Percentiles rank a stretch among this genome's conserved stretches.
Conservation (phyloP, 2,329 filamentous ascomycete genomes). For the Aotearoamyces nothofagi region DNA sequence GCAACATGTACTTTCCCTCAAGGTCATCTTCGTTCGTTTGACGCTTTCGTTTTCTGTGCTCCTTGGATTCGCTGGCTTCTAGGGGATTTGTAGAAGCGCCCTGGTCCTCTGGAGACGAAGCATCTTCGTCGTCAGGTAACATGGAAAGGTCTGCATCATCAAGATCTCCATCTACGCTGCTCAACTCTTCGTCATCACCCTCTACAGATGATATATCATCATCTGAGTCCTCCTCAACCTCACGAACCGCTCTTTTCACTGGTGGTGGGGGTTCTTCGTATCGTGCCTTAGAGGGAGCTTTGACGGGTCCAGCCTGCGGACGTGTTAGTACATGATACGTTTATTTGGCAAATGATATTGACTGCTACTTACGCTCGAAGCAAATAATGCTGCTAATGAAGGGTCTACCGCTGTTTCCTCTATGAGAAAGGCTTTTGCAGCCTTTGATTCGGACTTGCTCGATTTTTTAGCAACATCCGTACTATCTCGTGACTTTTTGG, state of each 20-base stretch:
- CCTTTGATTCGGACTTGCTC: slow-evolving; percentile 8
- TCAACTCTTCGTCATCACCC: slow-evolving; percentile 20
- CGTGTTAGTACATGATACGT: too few species aligned
- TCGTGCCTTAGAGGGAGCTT: slow-evolving; percentile 17
- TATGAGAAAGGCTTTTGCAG: slow-evolving; percentile 17
- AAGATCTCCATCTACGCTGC: slow-evolving; percentile 20
- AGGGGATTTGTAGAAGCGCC: slow-evolving; percentile 21
- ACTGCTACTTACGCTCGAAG: slow-evolving; percentile 49
- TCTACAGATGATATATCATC: slow-evolving; percentile 24
- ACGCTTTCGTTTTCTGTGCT: slow-evolving; percentile 46
- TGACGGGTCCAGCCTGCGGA: slow-evolving; percentile 22
- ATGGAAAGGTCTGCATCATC: slow-evolving; percentile 19
- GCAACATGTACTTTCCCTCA: slow-evolving; percentile 54
- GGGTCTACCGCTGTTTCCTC: slow-evolving; percentile 46
- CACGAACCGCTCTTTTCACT: slow-evolving; percentile 12
- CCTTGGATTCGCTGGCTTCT: slow-evolving; percentile 5
- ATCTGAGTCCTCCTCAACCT: slow-evolving; percentile 17
- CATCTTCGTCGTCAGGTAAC: slow-evolving; percentile 15
- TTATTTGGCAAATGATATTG: background rate
- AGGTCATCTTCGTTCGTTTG: slow-evolving; percentile 49
- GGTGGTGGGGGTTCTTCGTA: slow-evolving; percentile 20
- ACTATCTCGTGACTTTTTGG: slow-evolving; percentile 15
- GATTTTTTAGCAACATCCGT: slow-evolving; percentile 10
- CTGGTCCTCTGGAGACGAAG: slow-evolving; percentile 21
- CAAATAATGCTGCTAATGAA: slow-evolving; percentile 53